Percentiles rank a stretch among this genome's conserved stretches.
Conservation (phyloP, 768 basidiomycete species). For the Naganishia kalamii region DNA sequence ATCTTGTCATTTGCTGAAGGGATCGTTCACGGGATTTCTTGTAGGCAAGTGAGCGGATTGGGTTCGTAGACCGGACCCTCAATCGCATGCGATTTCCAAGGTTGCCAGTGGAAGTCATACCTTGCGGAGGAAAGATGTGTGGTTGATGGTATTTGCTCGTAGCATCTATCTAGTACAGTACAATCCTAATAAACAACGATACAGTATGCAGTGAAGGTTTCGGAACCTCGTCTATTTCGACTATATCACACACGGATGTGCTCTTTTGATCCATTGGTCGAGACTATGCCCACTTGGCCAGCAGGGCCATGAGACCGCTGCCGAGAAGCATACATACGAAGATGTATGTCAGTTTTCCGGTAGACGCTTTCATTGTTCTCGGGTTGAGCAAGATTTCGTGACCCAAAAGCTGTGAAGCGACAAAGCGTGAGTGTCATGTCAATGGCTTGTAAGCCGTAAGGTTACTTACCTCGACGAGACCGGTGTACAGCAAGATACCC, state of each 20-base stretch:
- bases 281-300: conserved; percentile 78
- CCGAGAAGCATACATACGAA: conserved; percentile 73
- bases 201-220: background rate
- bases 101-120: too few relatives aligned
- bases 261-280: background rate
- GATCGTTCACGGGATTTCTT: too few relatives aligned
- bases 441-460: background rate
- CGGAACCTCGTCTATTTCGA: background rate
- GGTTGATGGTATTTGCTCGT: too few relatives aligned
- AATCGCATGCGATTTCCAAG: too few relatives aligned
- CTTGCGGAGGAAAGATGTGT: too few relatives aligned
- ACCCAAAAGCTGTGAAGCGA: conserved; percentile 59
- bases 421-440: background rate
- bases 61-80: too few relatives aligned
- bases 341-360: conserved; percentile 63
- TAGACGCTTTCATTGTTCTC: conserved; percentile 69
- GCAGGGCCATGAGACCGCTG: conserved; percentile 78
- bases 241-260: background rate
- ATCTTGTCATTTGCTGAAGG: too few relatives aligned
- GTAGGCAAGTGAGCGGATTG: too few relatives aligned
- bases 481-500: conserved; percentile 65
- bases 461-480: conserved; percentile 29
- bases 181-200: too few relatives aligned
- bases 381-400: conserved; percentile 91
- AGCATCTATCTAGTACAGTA: too few relatives aligned